Evolutionary conservation across 1,139 yeast genomes (phyloP).

Genomic region (Nakaseomyces glabratus): DNA sequence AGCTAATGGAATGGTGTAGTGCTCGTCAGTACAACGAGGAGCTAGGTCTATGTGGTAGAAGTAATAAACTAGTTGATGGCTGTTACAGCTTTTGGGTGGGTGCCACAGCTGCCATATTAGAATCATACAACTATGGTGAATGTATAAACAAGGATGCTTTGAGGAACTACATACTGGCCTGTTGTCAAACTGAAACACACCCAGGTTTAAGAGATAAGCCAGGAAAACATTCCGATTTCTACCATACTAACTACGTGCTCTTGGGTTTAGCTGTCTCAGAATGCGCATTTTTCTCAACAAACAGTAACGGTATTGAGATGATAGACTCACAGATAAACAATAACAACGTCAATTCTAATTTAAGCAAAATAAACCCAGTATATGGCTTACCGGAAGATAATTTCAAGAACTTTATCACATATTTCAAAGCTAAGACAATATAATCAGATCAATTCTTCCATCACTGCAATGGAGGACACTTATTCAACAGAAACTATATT

Average conservation of each 20-base stretch:
- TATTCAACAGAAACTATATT: too few species aligned
- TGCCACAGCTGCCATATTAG: constrained; percentile 54
- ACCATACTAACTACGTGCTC: constrained; percentile 81
- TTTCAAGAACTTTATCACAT: constrained; percentile 12
- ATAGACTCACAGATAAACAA: not conserved
- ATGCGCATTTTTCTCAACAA: constrained; percentile 33
- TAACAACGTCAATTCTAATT: constrained; percentile 12
- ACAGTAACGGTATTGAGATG: constrained; percentile 12
- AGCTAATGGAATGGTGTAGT: constrained; percentile 54
- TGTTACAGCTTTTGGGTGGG: constrained; percentile 98
- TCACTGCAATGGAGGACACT: too few species aligned
- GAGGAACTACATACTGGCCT: constrained; percentile 56
- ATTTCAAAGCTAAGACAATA: constrained; percentile 19
- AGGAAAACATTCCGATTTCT: constrained; percentile 68
- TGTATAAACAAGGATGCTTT: constrained; percentile 49
- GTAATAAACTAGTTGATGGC: constrained; percentile 90
- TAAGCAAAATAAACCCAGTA: constrained; percentile 47
- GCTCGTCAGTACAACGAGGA: constrained; percentile 62
- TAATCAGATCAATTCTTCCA: constrained; percentile 8
- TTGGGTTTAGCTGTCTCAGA: constrained; percentile 71
- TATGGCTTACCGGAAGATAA: constrained; percentile 46
- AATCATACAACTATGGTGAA: constrained; percentile 21
- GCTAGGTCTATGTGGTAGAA: constrained; percentile 84
- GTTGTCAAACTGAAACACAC: constrained; percentile 51
- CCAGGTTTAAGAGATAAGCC: constrained; percentile 93